phyloP scores from a whole-genome alignment of 2,329 filamentous ascomycete genomes.

The Neodidymelliopsis sp. region DNA sequence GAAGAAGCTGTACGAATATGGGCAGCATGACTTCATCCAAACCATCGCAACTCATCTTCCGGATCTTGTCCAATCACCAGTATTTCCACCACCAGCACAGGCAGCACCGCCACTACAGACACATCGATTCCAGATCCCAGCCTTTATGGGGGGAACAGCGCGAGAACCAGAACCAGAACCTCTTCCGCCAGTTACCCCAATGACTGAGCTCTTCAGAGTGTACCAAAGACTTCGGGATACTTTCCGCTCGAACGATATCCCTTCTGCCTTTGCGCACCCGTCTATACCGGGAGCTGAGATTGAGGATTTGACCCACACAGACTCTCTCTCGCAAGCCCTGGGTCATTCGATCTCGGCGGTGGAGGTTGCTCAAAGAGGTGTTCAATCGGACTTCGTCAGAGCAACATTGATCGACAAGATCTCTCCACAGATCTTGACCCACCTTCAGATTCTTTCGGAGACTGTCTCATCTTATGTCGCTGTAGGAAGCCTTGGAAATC shows the following conservation, averaged over 20 bases:
- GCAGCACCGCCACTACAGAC: constrained; percentile 30
- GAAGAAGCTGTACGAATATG: constrained; percentile 61
- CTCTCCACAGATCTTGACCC: constrained; percentile 81
- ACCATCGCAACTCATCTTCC: constrained; percentile 55
- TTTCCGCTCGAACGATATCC: constrained; percentile 59
- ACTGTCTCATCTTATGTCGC: constrained; percentile 86
- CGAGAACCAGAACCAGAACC: constrained; percentile 13
- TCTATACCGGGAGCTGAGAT: constrained; percentile 47
- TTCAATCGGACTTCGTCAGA: constrained; percentile 72
- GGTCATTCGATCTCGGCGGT: constrained; percentile 86
- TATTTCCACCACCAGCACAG: constrained; percentile 20
- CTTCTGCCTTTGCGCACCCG: constrained; percentile 55
- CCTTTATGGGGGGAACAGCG: constrained; percentile 30
- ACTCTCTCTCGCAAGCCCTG: constrained; percentile 70
- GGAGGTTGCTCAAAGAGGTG: constrained; percentile 90
- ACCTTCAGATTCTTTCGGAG: constrained; percentile 87
- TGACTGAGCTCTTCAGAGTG: constrained; percentile 60
- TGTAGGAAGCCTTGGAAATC: constrained; percentile 72
- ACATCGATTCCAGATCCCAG: constrained; percentile 42
- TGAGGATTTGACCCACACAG: constrained; percentile 61
- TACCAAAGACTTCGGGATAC: constrained; percentile 65
- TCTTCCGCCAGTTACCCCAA: constrained; percentile 25
- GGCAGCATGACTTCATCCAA: constrained; percentile 58
- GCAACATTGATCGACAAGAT: constrained; percentile 83
- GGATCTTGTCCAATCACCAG: constrained; percentile 39